Conservation (phyloP, 495 filamentous ascomycete species). For the Cercophora scortea region DNA sequence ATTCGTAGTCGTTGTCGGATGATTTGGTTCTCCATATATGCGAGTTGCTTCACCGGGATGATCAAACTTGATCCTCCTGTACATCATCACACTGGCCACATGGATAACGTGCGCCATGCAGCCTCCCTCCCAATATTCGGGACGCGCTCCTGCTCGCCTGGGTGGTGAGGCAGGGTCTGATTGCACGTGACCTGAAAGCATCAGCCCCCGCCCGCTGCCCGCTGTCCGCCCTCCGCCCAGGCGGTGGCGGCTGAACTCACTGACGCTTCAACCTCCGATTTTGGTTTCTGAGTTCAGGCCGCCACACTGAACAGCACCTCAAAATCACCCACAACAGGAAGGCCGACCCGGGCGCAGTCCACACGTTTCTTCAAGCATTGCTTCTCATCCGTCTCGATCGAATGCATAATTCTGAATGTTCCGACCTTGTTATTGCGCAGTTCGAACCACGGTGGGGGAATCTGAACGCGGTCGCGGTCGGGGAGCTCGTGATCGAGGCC, state of each 20-base stretch:
- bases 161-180: not conserved
- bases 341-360: too few relatives aligned
- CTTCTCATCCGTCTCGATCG: not conserved
- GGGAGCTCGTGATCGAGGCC: not conserved
- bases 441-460: slow-evolving; percentile 17
- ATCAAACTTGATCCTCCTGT: too few relatives aligned
- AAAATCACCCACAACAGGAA: too few relatives aligned
- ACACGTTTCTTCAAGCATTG: too few relatives aligned
- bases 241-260: slow-evolving; percentile 4
- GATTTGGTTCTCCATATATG: too few relatives aligned
- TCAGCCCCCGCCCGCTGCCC: slow-evolving; percentile 5
- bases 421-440: not conserved
- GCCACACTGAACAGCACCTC: not conserved
- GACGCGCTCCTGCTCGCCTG: too few relatives aligned
- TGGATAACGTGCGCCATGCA: not conserved
- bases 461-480: slow-evolving; percentile 7
- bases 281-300: not conserved
- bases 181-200: slow-evolving; percentile 7
- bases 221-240: not conserved
- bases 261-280: slow-evolving; percentile 7
- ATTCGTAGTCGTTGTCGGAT: too few relatives aligned
- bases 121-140: too few relatives aligned
- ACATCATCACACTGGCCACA: not conserved
- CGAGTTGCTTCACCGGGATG: too few relatives aligned
- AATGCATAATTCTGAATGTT: slow-evolving; percentile 12